phyloP scores from a whole-genome alignment of 2,329 filamentous ascomycete species.

The Colletotrichum sp. region DNA sequence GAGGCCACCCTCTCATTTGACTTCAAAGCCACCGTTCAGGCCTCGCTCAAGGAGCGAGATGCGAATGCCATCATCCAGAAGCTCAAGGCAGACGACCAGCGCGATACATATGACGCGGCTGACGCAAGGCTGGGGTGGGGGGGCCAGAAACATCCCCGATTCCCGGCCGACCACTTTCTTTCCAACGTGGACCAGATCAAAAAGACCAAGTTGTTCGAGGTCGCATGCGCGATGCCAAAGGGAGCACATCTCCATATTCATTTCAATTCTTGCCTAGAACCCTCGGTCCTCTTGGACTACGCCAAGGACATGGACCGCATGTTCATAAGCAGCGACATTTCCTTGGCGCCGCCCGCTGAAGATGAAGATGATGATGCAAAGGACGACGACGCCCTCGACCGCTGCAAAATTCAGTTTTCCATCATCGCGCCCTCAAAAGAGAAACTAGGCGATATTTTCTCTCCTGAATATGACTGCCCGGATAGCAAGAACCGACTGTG shows the following conservation, averaged over 20 bases:
- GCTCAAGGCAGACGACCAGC: slow-evolving; percentile 41
- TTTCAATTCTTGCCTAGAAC: slow-evolving; percentile 76
- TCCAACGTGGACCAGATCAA: slow-evolving; percentile 59
- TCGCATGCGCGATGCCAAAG: slow-evolving; percentile 69
- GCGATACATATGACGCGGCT: slow-evolving; percentile 39
- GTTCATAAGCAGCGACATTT: slow-evolving; percentile 69
- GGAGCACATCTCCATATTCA: slow-evolving; percentile 77
- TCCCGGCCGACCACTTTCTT: slow-evolving; percentile 63
- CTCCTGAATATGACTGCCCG: slow-evolving; percentile 43
- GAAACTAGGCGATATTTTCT: slow-evolving; percentile 53
- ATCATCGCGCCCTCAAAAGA: slow-evolving; percentile 36
- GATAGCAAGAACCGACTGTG: slow-evolving; percentile 44
- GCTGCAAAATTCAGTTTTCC: slow-evolving; percentile 68
- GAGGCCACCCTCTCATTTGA: slow-evolving; percentile 48
- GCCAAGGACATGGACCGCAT: slow-evolving; percentile 65
- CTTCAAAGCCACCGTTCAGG: slow-evolving; percentile 33
- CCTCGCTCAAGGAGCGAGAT: slow-evolving; percentile 37
- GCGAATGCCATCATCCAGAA: slow-evolving; percentile 46
- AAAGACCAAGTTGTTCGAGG: slow-evolving; percentile 60
- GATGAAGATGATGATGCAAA: slow-evolving; percentile 23
- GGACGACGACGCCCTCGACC: slow-evolving; percentile 3
- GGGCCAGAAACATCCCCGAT: slow-evolving; percentile 49
- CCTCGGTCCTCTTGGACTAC: slow-evolving; percentile 61
- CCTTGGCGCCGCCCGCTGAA: slow-evolving; percentile 36
- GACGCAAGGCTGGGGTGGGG: slow-evolving; percentile 38